Conservation (phyloP, 2,329 filamentous ascomycete genomes). For the Westerdykella aurantiaca region DNA sequence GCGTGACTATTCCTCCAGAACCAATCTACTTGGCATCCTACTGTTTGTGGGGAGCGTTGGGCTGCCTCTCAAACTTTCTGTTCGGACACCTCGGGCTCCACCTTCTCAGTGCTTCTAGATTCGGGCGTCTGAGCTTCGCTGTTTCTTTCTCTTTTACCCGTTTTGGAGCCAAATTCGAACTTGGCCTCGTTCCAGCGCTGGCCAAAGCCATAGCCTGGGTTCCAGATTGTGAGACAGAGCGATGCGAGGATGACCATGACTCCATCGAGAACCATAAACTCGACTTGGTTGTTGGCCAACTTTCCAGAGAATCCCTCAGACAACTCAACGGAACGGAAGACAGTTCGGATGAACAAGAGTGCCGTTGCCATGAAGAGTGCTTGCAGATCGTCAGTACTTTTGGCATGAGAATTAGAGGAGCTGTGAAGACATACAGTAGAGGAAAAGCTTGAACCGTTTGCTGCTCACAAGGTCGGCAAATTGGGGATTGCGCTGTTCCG, state of each 20-base stretch:
- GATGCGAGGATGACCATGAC: conserved; percentile 43
- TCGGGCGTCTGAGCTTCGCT: not conserved
- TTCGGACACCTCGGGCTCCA: not conserved
- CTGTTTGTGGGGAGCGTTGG: too few species aligned
- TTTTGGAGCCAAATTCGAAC: not conserved
- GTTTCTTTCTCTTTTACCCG: not conserved
- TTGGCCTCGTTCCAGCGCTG: conserved; percentile 2
- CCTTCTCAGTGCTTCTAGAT: not conserved
- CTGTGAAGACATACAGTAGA: conserved; percentile 1
- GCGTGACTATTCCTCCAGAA: too few species aligned
- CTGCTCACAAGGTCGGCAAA: not conserved
- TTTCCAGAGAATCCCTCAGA: conserved; percentile 35
- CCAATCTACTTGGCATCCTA: too few species aligned
- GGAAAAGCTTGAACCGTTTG: conserved; percentile 1
- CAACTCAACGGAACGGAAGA: conserved; percentile 41
- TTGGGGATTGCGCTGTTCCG: not conserved
- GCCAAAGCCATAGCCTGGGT: conserved; percentile 33
- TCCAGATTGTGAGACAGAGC: conserved; percentile 37
- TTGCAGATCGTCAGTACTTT: not conserved
- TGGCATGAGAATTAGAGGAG: not conserved
- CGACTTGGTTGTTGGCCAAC: conserved; percentile 39
- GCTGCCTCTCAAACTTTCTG: too few species aligned
- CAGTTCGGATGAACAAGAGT: conserved; percentile 39
- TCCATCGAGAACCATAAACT: conserved; percentile 44
- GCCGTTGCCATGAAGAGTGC: conserved; percentile 32